Base-by-base conservation (phyloP, 2,329 filamentous ascomycete genomes). In the Botrytis porri region DNA sequence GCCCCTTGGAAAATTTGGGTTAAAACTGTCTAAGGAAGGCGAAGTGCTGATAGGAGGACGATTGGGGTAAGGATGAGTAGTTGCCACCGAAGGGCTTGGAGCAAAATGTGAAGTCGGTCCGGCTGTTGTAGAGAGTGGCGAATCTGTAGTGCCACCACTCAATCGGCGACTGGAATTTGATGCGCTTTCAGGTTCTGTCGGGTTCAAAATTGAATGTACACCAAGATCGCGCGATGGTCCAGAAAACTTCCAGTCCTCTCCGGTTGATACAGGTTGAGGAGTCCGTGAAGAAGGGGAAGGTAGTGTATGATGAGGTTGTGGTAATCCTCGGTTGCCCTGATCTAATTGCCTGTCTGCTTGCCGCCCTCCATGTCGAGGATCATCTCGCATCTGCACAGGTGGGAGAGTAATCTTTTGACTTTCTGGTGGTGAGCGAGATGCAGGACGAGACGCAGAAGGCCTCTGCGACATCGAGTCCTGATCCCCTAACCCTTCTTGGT, bases 391-490 rank as follows among this genome's bases (percentile, higher is more conserved):
- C 75, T 80, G 78, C 51, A 81, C 77, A 63, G 80, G 78, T 74
- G 80, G 79, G 64, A 80, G 75, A 74, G 77, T 76, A 69, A 80
- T 77, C 74, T 76, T 79, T 75, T 79, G 78, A 77, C 77, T 78
- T 77, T 81, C 80, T 75, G 78, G 63, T 75, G 80, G 77, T 76
- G 80, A 80, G 74, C 83, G 86, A 83, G 87, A 86, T 81, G 84
- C 82, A 85, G 87, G 85, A 81, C 83, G 85, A 86, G 86, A 83
- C 82, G 84, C 84, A 85, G 85, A 82, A 79, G 84, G 86, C 84
- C 85, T 86, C 85, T 89, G 87, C 84, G 88, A 89, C 89, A 90
- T 90, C 84, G 87, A 86, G 84, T 83, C 83, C 86, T 85, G 85
- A 83, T 88, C 87, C 85, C 87, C 86, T 85, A 82, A 83, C 82